Evolutionary conservation across 1,139 yeast genomes (phyloP).

Genomic region (Debaryomyces sp.): DNA sequence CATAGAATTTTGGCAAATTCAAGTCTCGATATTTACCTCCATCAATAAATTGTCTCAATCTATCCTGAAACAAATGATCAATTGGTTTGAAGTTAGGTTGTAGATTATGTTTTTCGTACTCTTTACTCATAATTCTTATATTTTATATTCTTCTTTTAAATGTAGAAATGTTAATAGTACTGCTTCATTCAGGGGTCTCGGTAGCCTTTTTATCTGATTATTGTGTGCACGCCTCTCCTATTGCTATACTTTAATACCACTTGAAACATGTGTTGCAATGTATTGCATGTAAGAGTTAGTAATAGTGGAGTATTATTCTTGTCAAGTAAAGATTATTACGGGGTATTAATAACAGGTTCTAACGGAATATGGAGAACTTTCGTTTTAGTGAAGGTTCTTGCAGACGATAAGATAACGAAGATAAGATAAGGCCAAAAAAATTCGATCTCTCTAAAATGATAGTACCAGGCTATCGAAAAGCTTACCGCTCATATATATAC

Average conservation of each 20-base stretch:
- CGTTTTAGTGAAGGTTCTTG: not conserved
- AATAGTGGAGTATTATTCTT: not conserved
- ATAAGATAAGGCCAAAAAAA: not conserved
- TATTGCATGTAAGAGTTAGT: not conserved
- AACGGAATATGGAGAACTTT: not conserved
- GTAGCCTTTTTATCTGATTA: constrained; percentile 1
- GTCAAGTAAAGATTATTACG: not conserved
- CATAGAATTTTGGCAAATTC: constrained; percentile 84
- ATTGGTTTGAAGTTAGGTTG: constrained; percentile 85
- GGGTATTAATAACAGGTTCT: not conserved
- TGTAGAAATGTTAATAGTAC: not conserved
- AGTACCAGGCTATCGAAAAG: not conserved
- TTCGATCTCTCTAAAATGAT: not conserved
- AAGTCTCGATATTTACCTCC: constrained; percentile 71
- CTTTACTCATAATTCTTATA: constrained; percentile 7
- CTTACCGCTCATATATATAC: not conserved
- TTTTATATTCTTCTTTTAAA: not conserved
- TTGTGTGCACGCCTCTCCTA: constrained; percentile 3
- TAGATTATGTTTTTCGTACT: constrained; percentile 41
- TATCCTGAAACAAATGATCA: constrained; percentile 72
- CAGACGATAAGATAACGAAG: not conserved
- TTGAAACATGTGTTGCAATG: not conserved
- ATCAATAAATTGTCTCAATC: constrained; percentile 81
- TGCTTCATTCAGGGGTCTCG: not conserved
- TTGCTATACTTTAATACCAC: not conserved